Percentiles rank a stretch among this genome's conserved stretches.
phyloP scores from a whole-genome alignment of 768 basidiomycete genomes.

The Phaeotremella skinneri region DNA sequence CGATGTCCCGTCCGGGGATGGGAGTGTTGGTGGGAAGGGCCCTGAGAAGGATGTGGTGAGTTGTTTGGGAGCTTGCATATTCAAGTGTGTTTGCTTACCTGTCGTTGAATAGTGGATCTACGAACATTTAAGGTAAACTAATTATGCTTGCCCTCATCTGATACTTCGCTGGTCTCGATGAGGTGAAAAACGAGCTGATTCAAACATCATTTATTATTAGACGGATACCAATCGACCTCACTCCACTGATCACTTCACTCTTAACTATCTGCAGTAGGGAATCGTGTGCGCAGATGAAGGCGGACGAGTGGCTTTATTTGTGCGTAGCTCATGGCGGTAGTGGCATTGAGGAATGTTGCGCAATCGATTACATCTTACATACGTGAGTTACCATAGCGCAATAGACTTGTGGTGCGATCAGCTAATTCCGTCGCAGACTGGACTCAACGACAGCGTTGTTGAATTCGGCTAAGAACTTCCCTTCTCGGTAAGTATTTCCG shows the following conservation, averaged over 20 bases:
- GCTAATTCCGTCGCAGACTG: slow-evolving; percentile 68
- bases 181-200: slow-evolving; percentile 8
- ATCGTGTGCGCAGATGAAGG: slow-evolving; percentile 96
- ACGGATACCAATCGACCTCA: slow-evolving; percentile 51
- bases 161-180: neutral
- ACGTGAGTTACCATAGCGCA: slow-evolving; percentile 34
- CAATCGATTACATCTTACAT: slow-evolving; percentile 75
- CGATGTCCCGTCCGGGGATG: slow-evolving; percentile 60
- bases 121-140: slow-evolving; percentile 50
- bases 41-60: slow-evolving; percentile 54
- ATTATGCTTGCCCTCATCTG: neutral
- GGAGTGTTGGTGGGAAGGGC: slow-evolving; percentile 41
- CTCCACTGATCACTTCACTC: slow-evolving; percentile 46
- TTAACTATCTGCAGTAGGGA: slow-evolving; percentile 63
- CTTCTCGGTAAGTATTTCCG: slow-evolving; percentile 65
- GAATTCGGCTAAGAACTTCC: slow-evolving; percentile 86
- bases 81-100: slow-evolving; percentile 55
- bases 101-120: slow-evolving; percentile 53
- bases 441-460: slow-evolving; percentile 90
- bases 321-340: slow-evolving; percentile 77
- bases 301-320: slow-evolving; percentile 95
- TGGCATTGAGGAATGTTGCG: slow-evolving; percentile 73
- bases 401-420: neutral
- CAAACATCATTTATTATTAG: slow-evolving; percentile 14
- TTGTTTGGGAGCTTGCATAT: slow-evolving; percentile 82